Evolutionary conservation across 192 early-diverging fungal species (phyloP).

Genomic region (Coemansia sp.): DNA sequence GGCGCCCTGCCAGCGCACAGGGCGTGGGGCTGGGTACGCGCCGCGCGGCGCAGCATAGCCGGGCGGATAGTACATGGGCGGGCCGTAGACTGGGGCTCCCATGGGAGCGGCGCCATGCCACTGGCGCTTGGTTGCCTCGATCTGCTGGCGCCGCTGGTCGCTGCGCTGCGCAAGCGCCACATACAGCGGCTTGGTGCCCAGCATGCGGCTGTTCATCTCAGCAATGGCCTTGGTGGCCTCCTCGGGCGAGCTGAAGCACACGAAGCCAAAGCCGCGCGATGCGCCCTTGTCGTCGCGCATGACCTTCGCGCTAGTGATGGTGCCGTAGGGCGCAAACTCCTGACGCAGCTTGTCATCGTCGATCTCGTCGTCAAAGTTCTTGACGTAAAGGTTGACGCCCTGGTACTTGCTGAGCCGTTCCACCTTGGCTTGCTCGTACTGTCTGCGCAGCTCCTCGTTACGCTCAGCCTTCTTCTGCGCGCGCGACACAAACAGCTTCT

Average conservation of each 20-base stretch:
- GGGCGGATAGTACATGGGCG: slow-evolving; percentile 62
- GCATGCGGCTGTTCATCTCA: slow-evolving; percentile 98
- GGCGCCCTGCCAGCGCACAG: slow-evolving; percentile 59
- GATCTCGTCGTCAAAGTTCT: slow-evolving; percentile 96
- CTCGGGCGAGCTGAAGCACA: slow-evolving; percentile 98
- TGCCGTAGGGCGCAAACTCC: slow-evolving; percentile 94
- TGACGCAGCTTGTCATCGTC: slow-evolving; percentile 96
- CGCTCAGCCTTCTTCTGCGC: slow-evolving; percentile 99
- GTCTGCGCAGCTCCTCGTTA: slow-evolving; percentile 90
- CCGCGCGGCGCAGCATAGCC: slow-evolving; percentile 56
- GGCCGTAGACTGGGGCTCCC: slow-evolving; percentile 56
- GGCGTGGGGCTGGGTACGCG: slow-evolving; percentile 56
- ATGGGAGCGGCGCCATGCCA: slow-evolving; percentile 58
- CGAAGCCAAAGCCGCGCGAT: slow-evolving; percentile 97
- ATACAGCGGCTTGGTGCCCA: slow-evolving; percentile 94
- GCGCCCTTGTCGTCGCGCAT: slow-evolving; percentile 90
- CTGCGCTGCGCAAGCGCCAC: slow-evolving; percentile 98
- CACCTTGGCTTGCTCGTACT: slow-evolving; percentile 92
- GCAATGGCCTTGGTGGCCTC: slow-evolving; percentile 98
- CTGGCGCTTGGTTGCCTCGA: slow-evolving; percentile 94
- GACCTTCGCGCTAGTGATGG: slow-evolving; percentile 96
- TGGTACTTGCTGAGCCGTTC: slow-evolving; percentile 99
- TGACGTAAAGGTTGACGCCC: slow-evolving; percentile 97
- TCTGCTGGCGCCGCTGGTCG: slow-evolving; percentile 92
- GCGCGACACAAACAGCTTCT: slow-evolving; percentile 91